A percentile compares a stretch with the other conserved stretches of the same genome.
phyloP scores from a whole-genome alignment of 2,329 filamentous ascomycete species.

The Botrytis aclada region DNA sequence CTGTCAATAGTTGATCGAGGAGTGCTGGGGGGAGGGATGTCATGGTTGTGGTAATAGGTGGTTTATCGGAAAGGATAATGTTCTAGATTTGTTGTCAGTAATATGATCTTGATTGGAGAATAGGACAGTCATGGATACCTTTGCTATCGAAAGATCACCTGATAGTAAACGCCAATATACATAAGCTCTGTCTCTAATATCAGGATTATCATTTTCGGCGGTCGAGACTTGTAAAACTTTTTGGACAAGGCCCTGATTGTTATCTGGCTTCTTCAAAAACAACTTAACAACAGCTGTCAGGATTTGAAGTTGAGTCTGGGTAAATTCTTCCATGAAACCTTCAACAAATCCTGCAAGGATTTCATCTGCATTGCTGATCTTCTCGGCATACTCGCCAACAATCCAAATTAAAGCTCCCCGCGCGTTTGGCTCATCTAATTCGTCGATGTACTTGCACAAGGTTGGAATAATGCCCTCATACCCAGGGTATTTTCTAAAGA shows the following conservation, averaged over 20 bases:
- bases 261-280: constrained; percentile 94
- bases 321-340: constrained; percentile 92
- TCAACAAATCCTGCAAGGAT: constrained; percentile 91
- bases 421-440: constrained; percentile 90
- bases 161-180: constrained; percentile 97
- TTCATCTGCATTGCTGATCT: constrained; percentile 97
- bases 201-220: constrained; percentile 93
- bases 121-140: constrained; percentile 48
- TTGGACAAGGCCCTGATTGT: constrained; percentile 85
- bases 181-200: constrained; percentile 94
- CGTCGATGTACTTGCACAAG: constrained; percentile 93
- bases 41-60: constrained; percentile 91
- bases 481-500: constrained; percentile 93
- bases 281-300: constrained; percentile 95
- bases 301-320: constrained; percentile 97
- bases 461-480: constrained; percentile 98
- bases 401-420: constrained; percentile 96
- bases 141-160: constrained; percentile 84
- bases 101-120: constrained; percentile 31
- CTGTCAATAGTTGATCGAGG: constrained; percentile 83
- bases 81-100: constrained; percentile 46
- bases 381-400: constrained; percentile 97
- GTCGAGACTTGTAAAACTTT: constrained; percentile 92
- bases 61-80: constrained; percentile 90
- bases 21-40: constrained; percentile 79